A percentile compares a stretch with the other conserved stretches of the same genome.
These are phyloP conservation scores for Multifurca ochricompacta DNA, from an alignment of 768 basidiomycete species.

Conservation along the genomic window DNA sequence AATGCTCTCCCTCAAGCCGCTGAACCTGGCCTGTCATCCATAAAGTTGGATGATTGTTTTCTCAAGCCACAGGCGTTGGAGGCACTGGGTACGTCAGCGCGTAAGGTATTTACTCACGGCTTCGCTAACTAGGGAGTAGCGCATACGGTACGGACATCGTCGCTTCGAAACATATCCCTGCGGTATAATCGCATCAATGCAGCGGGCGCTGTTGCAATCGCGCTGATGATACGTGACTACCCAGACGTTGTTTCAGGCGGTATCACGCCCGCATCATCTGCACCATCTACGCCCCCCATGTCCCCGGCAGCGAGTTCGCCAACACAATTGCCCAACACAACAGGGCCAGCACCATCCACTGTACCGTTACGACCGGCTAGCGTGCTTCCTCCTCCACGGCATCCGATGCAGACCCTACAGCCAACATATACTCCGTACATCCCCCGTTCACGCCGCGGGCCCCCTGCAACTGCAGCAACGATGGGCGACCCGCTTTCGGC, in stretches of 20 bases:
- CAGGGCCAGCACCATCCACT: conserved; percentile 30
- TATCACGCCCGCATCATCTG: conserved; percentile 24
- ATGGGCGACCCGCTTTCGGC: conserved; percentile 34
- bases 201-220: conserved; percentile 83
- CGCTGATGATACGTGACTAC: conserved; percentile 95
- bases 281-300: conserved; percentile 22
- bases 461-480: conserved; percentile 23
- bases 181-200: conserved; percentile 81
- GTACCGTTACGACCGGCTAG: conserved; percentile 32
- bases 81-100: conserved; percentile 53
- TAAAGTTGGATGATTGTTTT: conserved; percentile 84
- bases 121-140: conserved; percentile 36
- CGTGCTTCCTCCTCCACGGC: conserved; percentile 42
- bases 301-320: conserved; percentile 30
- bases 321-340: conserved; percentile 27
- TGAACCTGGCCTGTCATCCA: conserved; percentile 56
- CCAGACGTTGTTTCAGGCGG: conserved; percentile 56
- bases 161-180: conserved; percentile 81
- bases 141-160: conserved; percentile 74
- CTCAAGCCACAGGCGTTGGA: conserved; percentile 72
- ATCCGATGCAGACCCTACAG: conserved; percentile 43
- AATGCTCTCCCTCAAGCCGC: conserved; percentile 50
- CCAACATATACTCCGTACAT: conserved; percentile 84
- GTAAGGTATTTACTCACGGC: not conserved
- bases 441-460: conserved; percentile 50